A percentile compares a stretch with the other conserved stretches of the same genome.
Evolutionary conservation across 305 asterid genomes (phyloP).

Genomic region (Solanum hybrid): DNA sequence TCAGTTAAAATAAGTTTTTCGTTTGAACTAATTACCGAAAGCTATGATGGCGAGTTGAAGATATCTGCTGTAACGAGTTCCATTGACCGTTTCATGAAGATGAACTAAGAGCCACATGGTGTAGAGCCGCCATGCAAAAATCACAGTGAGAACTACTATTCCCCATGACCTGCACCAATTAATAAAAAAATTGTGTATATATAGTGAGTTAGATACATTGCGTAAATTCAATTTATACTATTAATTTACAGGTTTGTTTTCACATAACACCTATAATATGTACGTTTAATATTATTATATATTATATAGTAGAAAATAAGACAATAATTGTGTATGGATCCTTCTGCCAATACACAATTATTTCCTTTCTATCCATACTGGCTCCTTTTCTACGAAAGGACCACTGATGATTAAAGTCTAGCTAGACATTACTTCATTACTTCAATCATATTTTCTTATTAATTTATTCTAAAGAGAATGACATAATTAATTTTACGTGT

Average conservation of each 20-base stretch:
- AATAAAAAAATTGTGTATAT: background rate
- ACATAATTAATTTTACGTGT: no score
- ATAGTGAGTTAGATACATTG: background rate
- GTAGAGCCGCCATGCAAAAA: conserved; percentile 56
- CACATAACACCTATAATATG: background rate
- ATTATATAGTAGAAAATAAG: no score
- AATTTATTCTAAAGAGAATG: no score
- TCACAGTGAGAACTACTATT: conserved; percentile 16
- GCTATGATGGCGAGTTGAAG: conserved; percentile 42
- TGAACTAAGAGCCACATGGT: conserved; percentile 48
- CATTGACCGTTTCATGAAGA: conserved; percentile 45
- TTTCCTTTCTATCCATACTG: no score
- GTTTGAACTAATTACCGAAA: conserved; percentile 34
- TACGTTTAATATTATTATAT: background rate
- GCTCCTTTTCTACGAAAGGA: no score
- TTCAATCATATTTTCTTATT: no score
- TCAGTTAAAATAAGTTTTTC: background rate
- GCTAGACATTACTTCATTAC: no score
- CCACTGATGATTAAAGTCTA: no score
- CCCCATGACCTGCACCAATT: conserved; percentile 43
- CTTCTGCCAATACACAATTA: no score
- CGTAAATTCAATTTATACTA: background rate
- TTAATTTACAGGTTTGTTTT: no score
- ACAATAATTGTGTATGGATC: no score
- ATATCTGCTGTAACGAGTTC: conserved; percentile 56